Conservation (phyloP, 2,329 filamentous ascomycete species). For the Colletotrichum sp. region DNA sequence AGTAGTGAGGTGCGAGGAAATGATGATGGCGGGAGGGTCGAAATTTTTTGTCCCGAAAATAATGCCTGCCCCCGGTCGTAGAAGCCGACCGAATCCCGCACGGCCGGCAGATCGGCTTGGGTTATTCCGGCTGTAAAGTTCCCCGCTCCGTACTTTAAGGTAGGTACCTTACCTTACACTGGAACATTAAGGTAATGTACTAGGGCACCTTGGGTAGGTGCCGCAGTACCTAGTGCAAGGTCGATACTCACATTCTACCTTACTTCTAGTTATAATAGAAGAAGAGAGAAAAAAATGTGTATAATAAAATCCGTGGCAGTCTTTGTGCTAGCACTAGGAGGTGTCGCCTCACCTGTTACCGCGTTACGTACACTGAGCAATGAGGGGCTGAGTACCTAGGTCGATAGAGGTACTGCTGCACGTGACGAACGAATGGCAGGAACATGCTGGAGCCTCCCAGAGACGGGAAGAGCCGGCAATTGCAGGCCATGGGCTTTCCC, state of each 20-base stretch:
- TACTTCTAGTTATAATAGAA: neutral
- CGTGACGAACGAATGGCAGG: conserved; percentile 8
- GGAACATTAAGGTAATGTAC: too few species aligned
- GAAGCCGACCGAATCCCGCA: conserved; percentile 48
- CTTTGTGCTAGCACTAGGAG: neutral
- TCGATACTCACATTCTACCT: neutral
- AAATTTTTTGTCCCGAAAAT: conserved; percentile 44
- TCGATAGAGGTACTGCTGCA: neutral
- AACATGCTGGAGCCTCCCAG: neutral
- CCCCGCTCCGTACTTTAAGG: neutral
- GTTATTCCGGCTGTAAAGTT: neutral
- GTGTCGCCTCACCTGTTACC: too few species aligned
- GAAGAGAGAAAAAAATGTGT: neutral
- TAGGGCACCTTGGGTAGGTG: too few species aligned
- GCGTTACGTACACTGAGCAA: neutral
- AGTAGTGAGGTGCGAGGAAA: conserved; percentile 10
- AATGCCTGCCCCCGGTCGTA: conserved; percentile 37
- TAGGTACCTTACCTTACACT: neutral
- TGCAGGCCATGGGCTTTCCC: neutral
- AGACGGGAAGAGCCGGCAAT: conserved; percentile 2
- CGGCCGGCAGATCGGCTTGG: conserved; percentile 21
- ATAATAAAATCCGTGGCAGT: neutral
- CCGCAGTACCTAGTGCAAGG: neutral
- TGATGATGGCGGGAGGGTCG: conserved; percentile 30
- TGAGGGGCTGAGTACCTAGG: neutral